phyloP scores from a whole-genome alignment of 257 asterid genomes.

The Orobanche coerulescens region DNA sequence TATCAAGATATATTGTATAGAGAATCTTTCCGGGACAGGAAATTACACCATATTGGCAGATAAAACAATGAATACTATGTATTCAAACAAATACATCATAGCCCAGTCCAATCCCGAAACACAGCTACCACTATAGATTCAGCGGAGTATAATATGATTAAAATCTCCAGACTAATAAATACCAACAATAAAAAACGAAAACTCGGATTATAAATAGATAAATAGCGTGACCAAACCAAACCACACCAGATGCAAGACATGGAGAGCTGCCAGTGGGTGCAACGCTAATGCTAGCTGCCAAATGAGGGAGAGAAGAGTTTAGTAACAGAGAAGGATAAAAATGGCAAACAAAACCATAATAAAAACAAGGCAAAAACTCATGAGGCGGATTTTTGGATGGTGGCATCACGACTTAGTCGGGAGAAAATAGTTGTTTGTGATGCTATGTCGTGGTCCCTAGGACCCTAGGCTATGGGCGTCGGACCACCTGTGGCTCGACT shows the following conservation, averaged over 20 bases:
- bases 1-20: neutral
- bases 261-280: constrained; percentile 3
- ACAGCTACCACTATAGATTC: neutral
- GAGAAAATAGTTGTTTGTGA: no score
- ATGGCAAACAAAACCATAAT: neutral
- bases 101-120: neutral
- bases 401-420: no score
- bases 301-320: neutral
- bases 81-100: neutral
- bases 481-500: no score
- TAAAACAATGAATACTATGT: neutral
- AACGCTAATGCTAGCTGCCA: constrained; percentile 8
- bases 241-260: neutral
- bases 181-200: neutral
- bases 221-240: neutral
- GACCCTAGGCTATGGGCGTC: no score
- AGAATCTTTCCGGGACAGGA: neutral
- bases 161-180: neutral
- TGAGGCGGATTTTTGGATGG: no score
- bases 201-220: no score
- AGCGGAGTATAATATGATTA: neutral
- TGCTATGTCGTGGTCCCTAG: no score
- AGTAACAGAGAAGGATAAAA: neutral
- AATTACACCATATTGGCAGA: neutral
- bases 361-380: no score